A percentile compares a stretch with the other conserved stretches of the same genome.
phyloP scores from a whole-genome alignment of 345 rosid species.

The Eucalyptus sideroxylon region DNA sequence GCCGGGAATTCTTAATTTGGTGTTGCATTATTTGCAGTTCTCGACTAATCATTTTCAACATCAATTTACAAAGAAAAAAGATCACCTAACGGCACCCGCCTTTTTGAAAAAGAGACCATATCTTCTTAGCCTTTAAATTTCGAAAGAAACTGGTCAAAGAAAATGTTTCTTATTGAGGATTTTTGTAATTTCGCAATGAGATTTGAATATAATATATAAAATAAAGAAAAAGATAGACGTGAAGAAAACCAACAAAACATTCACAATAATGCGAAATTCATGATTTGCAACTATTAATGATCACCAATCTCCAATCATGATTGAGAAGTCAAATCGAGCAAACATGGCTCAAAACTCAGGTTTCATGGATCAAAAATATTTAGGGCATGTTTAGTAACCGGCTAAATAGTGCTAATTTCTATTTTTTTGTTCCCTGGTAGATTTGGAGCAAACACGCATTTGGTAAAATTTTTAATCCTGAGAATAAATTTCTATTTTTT shows the following conservation, averaged over 20 bases:
- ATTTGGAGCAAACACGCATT: fast-evolving
- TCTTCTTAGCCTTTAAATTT: background rate
- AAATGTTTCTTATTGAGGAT: background rate
- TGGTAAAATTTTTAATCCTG: fast-evolving
- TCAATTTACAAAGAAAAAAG: background rate
- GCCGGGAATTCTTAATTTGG: background rate
- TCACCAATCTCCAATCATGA: background rate
- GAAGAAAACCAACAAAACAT: background rate
- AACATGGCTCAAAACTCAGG: background rate
- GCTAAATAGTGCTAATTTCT: no score
- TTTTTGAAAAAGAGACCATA: background rate
- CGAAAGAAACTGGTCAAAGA: background rate
- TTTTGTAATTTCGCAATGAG: background rate
- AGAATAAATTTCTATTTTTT: no score
- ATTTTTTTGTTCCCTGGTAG: fast-evolving
- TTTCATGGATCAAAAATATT: background rate
- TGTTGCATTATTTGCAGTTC: no score
- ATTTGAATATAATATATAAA: background rate
- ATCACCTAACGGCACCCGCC: background rate
- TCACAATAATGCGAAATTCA: background rate
- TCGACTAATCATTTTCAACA: background rate
- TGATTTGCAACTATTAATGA: background rate
- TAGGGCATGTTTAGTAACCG: fast-evolving
- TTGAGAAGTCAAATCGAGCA: background rate
- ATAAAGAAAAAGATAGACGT: background rate